Evolutionary conservation across 2,329 filamentous ascomycete genomes (phyloP), one percentile per base, ranked within the genome.

Genomic region (Beauveria sp.): DNA sequence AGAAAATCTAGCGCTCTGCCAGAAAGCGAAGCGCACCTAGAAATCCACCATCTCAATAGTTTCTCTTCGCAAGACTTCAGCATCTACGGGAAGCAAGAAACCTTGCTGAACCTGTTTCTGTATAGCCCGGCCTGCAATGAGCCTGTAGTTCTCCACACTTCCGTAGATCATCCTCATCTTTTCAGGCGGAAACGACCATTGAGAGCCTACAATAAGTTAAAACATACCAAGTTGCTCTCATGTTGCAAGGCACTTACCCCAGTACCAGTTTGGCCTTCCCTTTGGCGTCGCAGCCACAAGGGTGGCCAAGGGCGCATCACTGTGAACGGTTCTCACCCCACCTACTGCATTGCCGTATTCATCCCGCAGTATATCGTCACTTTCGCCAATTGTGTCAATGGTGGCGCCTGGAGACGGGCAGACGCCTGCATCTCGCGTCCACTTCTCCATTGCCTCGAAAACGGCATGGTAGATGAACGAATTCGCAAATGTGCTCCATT

Each of bases 391-490:
- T 16, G 58, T 40, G 7, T 38, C n/a, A 18, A 53, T 22, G 30
- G 5, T 53, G 3, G 20, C 38, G 14, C 50, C 34, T 22, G 30
- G 30, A 6, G 50, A 12, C 3, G 50, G 50, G 5, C 18, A 34
- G 8, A 40, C 8, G 4, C n/a, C 6, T 16, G 6, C 20, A 14
- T 40, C n/a, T 7, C n/a, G 50, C 5, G 50, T 53, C 50, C 30
- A 66, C 49, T 63, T 63, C 54, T 64, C 62, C 45, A 65, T 56
- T 3, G 49, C 49, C 28, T 66, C 65, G 26, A 66, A 66, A 1
- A 66, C 58, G 3, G 65, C 63, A 47, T 66, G 65, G n/a, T 66
- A 66, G 18, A 66, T 65, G 38, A 66, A 66, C 0, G 63, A 64
- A 40, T 66, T 65, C 2, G 63, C 34, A 61, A 66, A 66, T 1